These are phyloP conservation scores for Rhododendron henanense DNA, from an alignment of 148 eudicot genomes.

Conservation along the genomic window DNA sequence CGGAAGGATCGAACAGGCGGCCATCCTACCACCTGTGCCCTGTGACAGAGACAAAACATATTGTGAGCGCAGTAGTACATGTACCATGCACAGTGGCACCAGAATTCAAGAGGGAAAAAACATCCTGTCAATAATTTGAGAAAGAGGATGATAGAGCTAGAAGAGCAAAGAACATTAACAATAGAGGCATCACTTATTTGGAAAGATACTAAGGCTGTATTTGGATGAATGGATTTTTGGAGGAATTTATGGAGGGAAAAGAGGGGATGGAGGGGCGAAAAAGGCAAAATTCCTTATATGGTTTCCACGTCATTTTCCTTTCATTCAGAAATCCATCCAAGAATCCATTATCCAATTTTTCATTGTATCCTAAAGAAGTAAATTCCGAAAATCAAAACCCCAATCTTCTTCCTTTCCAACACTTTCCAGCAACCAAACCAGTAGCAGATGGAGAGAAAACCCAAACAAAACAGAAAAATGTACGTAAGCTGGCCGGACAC, in stretches of 20 bases:
- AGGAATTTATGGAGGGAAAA: neutral
- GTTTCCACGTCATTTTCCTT: neutral
- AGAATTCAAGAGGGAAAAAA: neutral
- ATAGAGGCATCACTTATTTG: neutral
- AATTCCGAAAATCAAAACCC: neutral
- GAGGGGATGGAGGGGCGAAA: neutral
- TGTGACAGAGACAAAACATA: slow-evolving; percentile 22
- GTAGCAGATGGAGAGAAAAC: neutral
- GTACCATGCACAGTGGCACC: neutral
- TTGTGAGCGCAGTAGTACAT: neutral
- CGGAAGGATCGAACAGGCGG: slow-evolving; percentile 86
- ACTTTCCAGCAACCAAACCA: neutral
- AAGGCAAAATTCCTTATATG: neutral
- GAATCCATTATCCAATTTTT: neutral
- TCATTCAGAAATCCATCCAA: neutral
- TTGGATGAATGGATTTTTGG: neutral
- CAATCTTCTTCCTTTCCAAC: slow-evolving; percentile 1
- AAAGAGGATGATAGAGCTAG: neutral
- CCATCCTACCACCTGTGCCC: slow-evolving; percentile 91
- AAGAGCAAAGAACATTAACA: neutral
- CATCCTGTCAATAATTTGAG: neutral
- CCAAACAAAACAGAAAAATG: too few species aligned
- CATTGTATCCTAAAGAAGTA: neutral
- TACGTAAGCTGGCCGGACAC: neutral
- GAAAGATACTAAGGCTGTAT: neutral